A percentile compares a stretch with the other conserved stretches of the same genome.
Conservation (phyloP, 2,329 filamentous ascomycete species). For the Alternaria sp. region DNA sequence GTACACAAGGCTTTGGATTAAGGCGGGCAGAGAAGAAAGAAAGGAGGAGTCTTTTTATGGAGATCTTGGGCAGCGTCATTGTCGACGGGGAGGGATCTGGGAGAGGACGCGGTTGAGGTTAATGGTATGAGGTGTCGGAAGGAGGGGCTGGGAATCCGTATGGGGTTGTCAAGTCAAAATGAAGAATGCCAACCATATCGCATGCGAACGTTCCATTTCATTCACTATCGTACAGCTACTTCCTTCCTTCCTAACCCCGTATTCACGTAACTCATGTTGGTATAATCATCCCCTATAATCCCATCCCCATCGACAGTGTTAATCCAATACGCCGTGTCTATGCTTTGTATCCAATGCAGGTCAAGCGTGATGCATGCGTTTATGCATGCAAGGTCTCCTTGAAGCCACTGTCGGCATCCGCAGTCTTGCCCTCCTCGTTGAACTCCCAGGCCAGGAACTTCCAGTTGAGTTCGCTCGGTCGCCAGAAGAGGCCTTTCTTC, state of each 20-base stretch:
- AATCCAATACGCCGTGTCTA: constrained; percentile 31
- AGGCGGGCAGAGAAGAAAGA: not conserved
- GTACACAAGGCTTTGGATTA: not conserved
- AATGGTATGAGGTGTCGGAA: too few species aligned
- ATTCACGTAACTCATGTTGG: not conserved
- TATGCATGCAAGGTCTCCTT: constrained; percentile 41
- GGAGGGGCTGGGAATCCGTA: too few species aligned
- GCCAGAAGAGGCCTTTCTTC: constrained; percentile 69
- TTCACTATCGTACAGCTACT: not conserved
- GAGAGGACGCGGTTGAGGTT: too few species aligned
- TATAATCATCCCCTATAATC: constrained; percentile 2
- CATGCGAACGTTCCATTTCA: not conserved
- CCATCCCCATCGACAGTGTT: constrained; percentile 10
- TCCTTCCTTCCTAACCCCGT: not conserved
- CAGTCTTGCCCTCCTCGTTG: constrained; percentile 44
- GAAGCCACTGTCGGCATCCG: constrained; percentile 15
- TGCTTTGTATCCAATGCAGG: constrained; percentile 33
- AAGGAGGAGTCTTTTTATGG: not conserved
- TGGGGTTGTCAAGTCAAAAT: too few species aligned
- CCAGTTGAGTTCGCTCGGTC: constrained; percentile 80
- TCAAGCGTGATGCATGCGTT: not conserved
- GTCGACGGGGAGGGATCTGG: too few species aligned
- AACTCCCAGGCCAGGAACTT: constrained; percentile 83
- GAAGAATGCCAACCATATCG: too few species aligned
- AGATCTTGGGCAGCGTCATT: too few species aligned